These are phyloP conservation scores for Zasmidium cellare DNA, from an alignment of 2,329 filamentous ascomycete species.

Conservation along the genomic window DNA sequence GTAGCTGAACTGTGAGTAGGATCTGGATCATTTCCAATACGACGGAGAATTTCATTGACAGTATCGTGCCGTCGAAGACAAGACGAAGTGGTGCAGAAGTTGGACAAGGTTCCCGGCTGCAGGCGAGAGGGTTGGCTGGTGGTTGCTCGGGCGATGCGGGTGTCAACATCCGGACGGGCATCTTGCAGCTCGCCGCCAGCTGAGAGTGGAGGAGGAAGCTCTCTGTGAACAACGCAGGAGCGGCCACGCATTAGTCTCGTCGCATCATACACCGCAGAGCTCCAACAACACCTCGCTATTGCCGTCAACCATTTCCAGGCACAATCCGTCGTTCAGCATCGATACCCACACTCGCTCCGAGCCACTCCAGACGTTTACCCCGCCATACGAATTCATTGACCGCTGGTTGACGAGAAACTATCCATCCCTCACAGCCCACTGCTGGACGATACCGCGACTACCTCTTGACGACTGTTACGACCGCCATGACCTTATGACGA, in stretches of 20 bases:
- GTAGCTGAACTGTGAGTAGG: not conserved
- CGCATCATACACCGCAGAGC: not conserved
- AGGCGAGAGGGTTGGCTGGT: not conserved
- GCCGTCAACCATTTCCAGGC: not conserved
- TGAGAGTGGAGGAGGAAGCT: conserved; percentile 1
- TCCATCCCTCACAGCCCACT: not conserved
- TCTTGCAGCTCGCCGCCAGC: not conserved
- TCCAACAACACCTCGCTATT: not conserved
- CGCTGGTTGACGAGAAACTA: not conserved
- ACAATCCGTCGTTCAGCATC: not conserved
- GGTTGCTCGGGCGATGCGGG: not conserved
- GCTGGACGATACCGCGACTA: not conserved
- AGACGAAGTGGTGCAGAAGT: not conserved
- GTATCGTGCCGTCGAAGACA: not conserved
- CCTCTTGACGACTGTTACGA: conserved; percentile 1
- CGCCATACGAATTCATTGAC: not conserved
- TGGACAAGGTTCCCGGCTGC: not conserved
- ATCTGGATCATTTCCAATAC: not conserved
- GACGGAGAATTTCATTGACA: not conserved
- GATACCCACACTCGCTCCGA: not conserved
- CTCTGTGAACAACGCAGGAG: not conserved
- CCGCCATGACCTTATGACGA: conserved; percentile 8
- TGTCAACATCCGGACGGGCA: not conserved
- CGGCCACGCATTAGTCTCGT: not conserved
- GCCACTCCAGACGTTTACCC: not conserved